These are phyloP conservation scores for Entoloma clypeatum DNA, from an alignment of 1,284 basidiomycete genomes.

Conservation along the genomic window DNA sequence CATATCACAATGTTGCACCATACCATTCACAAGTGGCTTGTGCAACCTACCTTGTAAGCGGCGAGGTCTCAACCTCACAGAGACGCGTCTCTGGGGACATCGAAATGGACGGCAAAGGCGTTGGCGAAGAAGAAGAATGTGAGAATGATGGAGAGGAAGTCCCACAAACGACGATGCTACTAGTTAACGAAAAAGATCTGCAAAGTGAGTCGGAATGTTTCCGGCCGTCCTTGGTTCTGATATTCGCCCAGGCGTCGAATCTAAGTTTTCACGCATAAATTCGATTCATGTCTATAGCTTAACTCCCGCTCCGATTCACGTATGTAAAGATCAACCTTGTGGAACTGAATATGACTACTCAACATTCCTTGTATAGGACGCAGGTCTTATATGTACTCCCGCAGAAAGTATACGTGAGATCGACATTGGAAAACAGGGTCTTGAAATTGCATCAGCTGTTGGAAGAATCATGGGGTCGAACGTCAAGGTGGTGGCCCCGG, in stretches of 20 bases:
- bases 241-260: slow-evolving; percentile 40
- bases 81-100: slow-evolving; percentile 16
- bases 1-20: slow-evolving; percentile 44
- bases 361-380: slow-evolving; percentile 42
- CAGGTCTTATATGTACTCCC: slow-evolving; percentile 51
- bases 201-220: slow-evolving; percentile 44
- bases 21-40: slow-evolving; percentile 39
- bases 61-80: slow-evolving; percentile 35
- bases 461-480: slow-evolving; percentile 51
- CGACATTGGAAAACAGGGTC: slow-evolving; percentile 43
- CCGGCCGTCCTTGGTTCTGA: neutral
- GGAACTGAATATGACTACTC: slow-evolving; percentile 4
- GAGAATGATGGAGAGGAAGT: slow-evolving; percentile 39
- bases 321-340: slow-evolving; percentile 30
- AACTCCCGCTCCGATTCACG: slow-evolving; percentile 55
- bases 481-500: slow-evolving; percentile 41
- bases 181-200: slow-evolving; percentile 57
- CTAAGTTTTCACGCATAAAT: slow-evolving; percentile 44
- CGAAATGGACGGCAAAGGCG: slow-evolving; percentile 21
- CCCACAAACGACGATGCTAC: slow-evolving; percentile 39
- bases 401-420: slow-evolving; percentile 44
- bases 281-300: slow-evolving; percentile 64
- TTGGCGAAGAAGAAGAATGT: slow-evolving; percentile 36
- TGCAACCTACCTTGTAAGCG: slow-evolving; percentile 68
- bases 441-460: slow-evolving; percentile 39